A percentile compares a stretch with the other conserved stretches of the same genome.
These are phyloP conservation scores for Aspergillus olivimuriae DNA, from an alignment of 495 filamentous ascomycete genomes.

Conservation along the genomic window DNA sequence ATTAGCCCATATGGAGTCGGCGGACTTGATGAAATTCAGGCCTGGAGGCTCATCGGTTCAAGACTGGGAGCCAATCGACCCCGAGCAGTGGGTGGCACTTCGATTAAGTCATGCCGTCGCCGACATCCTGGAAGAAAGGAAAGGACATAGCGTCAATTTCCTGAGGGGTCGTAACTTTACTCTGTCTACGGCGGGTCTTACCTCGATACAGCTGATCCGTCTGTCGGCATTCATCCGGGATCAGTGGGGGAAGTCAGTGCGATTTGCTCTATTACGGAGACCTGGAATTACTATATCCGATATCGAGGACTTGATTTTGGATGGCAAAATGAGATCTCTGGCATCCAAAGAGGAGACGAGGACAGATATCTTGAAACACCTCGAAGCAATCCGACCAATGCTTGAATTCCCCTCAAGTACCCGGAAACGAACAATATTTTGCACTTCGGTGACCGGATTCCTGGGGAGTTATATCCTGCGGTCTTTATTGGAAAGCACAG, in stretches of 20 bases:
- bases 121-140: background rate
- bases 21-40: background rate
- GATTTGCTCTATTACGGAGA: background rate
- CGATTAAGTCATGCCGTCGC: background rate
- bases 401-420: background rate
- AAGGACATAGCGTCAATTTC: background rate
- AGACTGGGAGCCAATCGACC: background rate
- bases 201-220: background rate
- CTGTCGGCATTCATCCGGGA: background rate
- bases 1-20: background rate
- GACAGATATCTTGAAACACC: background rate
- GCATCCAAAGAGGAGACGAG: too few species aligned
- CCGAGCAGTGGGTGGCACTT: background rate
- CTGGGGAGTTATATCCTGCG: conserved; percentile 23
- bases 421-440: background rate
- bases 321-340: too few species aligned
- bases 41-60: background rate
- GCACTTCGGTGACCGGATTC: conserved; percentile 17
- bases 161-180: background rate
- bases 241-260: background rate
- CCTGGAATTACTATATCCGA: background rate
- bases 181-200: background rate
- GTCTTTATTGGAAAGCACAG: conserved; percentile 9
- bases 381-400: background rate
- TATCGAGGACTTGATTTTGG: too few species aligned